Base-by-base conservation (phyloP, 78 protist genomes). In the slime mould (Dictyostelium discoideum) region DNA sequence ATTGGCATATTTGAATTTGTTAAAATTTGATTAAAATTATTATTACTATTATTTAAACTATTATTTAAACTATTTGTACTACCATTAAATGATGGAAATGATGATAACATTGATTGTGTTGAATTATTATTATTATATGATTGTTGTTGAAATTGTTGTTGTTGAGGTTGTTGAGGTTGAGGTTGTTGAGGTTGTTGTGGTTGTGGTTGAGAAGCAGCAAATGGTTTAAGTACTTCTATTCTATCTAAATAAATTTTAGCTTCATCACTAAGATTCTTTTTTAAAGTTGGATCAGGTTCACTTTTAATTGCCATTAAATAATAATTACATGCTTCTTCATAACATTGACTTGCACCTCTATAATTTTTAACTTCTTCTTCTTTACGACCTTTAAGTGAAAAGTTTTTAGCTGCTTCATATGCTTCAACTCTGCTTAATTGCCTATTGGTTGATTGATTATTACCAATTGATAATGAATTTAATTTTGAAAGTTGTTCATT, bases 211-310 rank as follows among this genome's bases (percentile, higher is more conserved):
- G 67, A 48, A 2, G 72, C 81, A 40, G 83, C 86, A 89, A 79
- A 89, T 39, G 94, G 94, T 69, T 89, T 89, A 5, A 89, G 63
- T 32, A 26, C 54, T 46, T 89, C 94, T 2, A 89, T 73, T 60
- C 94, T 54, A 46, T 89, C 94, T 6, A 90, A 24, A 90, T 77
- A 90, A n/a, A 90, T 20, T 26, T 90, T 90, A 24, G 95, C 95
- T 44, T 90, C 88, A 20, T 80, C 88, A 5, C 40, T 26, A 1
- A 90, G 32, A 37, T 69, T 82, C 79, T 90, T 63, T 65, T 90
- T 90, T 7, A 90, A 67, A 22, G 77, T 73, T 18, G 84, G 54
- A 50, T 90, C 95, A 5, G 95, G 88, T 82, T 90, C 95, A 72
- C 22, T 46, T 54, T 90, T 90, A 32, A 90, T 90, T 22, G 95